phyloP scores from a whole-genome alignment of 129 eudicot genomes.

The Glebionis coronaria region DNA sequence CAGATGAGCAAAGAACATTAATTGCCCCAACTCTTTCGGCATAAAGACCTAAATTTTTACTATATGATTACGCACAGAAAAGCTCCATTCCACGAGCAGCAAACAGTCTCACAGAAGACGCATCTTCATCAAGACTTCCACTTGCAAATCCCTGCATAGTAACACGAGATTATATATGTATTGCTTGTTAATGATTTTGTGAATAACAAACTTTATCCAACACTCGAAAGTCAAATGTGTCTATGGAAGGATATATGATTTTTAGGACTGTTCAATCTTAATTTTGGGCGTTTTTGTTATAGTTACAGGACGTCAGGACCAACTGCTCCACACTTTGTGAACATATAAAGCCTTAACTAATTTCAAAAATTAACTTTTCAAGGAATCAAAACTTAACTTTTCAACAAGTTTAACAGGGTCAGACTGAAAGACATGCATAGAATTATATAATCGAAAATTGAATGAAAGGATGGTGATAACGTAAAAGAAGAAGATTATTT shows the following conservation, averaged over 20 bases:
- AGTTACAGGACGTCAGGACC: neutral
- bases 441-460: conserved; percentile 1
- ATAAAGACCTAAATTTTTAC: conserved; percentile 93
- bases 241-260: neutral
- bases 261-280: conserved; percentile 9
- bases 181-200: too few species aligned
- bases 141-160: conserved; percentile 95
- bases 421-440: neutral
- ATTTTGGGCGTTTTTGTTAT: neutral
- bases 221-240: too few species aligned
- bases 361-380: too few species aligned
- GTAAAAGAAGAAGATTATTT: neutral
- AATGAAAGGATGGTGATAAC: neutral
- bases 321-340: conserved; percentile 15
- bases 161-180: neutral
- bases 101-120: conserved; percentile 90
- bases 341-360: neutral
- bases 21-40: conserved; percentile 97
- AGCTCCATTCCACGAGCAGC: conserved; percentile 98
- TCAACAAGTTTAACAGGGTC: neutral
- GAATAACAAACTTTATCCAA: too few species aligned
- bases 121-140: conserved; percentile 97
- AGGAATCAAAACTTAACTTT: neutral
- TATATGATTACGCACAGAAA: conserved; percentile 89
- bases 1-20: conserved; percentile 85